phyloP scores from a whole-genome alignment of 306 rosid genomes.

The Quercus parvula region DNA sequence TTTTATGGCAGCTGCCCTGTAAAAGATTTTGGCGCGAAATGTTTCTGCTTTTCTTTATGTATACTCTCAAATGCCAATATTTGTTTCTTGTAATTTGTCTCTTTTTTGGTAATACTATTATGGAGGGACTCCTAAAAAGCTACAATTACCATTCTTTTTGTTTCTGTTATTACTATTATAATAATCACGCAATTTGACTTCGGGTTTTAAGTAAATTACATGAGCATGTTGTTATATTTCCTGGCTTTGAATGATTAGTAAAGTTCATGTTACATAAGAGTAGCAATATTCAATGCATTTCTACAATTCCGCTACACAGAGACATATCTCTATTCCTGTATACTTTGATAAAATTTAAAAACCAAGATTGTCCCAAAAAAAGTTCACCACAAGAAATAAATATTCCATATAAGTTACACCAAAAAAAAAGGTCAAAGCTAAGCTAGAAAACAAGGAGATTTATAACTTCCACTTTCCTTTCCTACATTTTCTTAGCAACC shows the following conservation, averaged over 20 bases:
- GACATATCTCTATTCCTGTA: no score
- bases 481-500: no score
- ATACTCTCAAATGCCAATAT: slow-evolving; percentile 24
- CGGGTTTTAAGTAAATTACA: no score
- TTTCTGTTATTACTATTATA: slow-evolving; percentile 3
- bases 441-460: neutral
- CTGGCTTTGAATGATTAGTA: neutral
- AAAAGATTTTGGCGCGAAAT: slow-evolving; percentile 65
- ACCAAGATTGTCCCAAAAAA: neutral
- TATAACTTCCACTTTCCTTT: no score
- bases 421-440: neutral
- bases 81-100: slow-evolving; percentile 11
- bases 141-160: neutral
- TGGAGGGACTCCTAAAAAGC: no score
- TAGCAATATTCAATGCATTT: no score
- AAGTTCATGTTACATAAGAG: neutral
- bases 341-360: no score
- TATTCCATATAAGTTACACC: neutral
- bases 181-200: neutral
- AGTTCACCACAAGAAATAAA: neutral
- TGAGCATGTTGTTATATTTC: neutral
- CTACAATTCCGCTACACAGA: no score
- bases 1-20: slow-evolving; percentile 62
- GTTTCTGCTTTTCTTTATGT: slow-evolving; percentile 87
- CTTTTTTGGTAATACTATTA: neutral